Evolutionary conservation across 306 rosid genomes (phyloP).

Genomic region (Geum urbanum): DNA sequence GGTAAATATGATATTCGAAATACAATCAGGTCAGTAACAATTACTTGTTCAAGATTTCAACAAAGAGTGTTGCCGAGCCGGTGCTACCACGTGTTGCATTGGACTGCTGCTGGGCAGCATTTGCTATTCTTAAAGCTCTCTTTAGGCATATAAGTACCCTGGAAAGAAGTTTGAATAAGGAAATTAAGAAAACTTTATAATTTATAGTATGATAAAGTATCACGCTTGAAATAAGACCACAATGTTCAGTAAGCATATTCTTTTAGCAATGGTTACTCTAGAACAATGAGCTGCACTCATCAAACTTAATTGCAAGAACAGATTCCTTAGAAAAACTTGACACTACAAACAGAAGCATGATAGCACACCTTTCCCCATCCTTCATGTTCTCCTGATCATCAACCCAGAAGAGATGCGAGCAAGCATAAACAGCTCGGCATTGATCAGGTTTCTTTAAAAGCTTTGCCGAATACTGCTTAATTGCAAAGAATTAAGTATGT

Average conservation of each 20-base stretch:
- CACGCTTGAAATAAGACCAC: not conserved
- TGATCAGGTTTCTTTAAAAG: slow-evolving; percentile 96
- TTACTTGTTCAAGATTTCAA: slow-evolving; percentile 94
- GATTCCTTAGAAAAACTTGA: not conserved
- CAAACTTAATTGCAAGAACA: not conserved
- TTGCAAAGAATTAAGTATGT: slow-evolving; percentile 13
- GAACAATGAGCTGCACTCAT: not conserved
- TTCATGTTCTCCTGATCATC: slow-evolving; percentile 82
- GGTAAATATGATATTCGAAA: slow-evolving; percentile 1
- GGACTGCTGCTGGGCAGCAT: slow-evolving; percentile 91
- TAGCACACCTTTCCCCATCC: slow-evolving; percentile 91
- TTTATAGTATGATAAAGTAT: not conserved
- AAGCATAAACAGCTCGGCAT: slow-evolving; percentile 88
- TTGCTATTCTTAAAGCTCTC: slow-evolving; percentile 87
- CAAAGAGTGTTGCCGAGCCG: slow-evolving; percentile 77
- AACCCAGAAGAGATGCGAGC: slow-evolving; percentile 94
- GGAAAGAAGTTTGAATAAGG: slow-evolving; percentile 22
- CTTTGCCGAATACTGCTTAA: slow-evolving; percentile 83
- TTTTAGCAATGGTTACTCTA: not conserved
- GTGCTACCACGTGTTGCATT: slow-evolving; percentile 80
- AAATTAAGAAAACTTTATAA: not conserved
- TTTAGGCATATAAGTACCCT: slow-evolving; percentile 89
- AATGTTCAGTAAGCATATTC: not conserved
- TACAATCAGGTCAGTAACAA: slow-evolving; percentile 12
- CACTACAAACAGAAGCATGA: slow-evolving; percentile 1